Evolutionary conservation across 2,329 filamentous ascomycete species (phyloP).

Genomic region (Rhytidhysteron rufulum): DNA sequence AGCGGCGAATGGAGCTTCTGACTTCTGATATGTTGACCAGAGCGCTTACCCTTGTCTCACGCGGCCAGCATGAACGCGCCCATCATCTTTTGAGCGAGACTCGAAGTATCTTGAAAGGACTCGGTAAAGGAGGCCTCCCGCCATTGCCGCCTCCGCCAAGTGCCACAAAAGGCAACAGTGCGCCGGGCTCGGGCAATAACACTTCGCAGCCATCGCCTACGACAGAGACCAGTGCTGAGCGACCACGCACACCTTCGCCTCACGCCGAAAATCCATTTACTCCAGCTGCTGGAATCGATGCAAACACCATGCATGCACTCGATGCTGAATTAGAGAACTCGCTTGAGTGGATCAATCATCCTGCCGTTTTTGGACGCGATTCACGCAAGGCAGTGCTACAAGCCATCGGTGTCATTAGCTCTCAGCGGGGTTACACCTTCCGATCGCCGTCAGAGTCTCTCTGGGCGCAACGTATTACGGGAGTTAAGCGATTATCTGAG

Average conservation of each 20-base stretch:
- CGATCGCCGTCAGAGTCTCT: slow-evolving; percentile 83
- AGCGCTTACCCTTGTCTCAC: slow-evolving; percentile 82
- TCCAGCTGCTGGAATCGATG: slow-evolving; percentile 73
- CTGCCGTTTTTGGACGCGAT: slow-evolving; percentile 89
- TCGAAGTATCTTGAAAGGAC: slow-evolving; percentile 87
- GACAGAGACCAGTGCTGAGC: slow-evolving; percentile 30
- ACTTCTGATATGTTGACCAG: slow-evolving; percentile 97
- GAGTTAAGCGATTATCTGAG: slow-evolving; percentile 77
- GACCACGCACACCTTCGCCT: slow-evolving; percentile 35
- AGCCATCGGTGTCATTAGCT: slow-evolving; percentile 93
- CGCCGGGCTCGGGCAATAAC: too few relatives aligned
- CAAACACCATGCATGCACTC: slow-evolving; percentile 74
- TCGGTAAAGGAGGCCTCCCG: slow-evolving; percentile 90
- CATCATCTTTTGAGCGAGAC: slow-evolving; percentile 92
- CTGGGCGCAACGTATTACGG: slow-evolving; percentile 79
- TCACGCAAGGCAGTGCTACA: slow-evolving; percentile 94
- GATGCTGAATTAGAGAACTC: slow-evolving; percentile 87
- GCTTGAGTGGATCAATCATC: slow-evolving; percentile 96
- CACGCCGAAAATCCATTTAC: slow-evolving; percentile 48
- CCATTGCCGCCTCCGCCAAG: slow-evolving; percentile 68
- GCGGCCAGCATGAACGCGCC: slow-evolving; percentile 88
- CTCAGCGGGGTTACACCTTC: slow-evolving; percentile 90
- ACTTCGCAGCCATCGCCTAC: slow-evolving; percentile 35
- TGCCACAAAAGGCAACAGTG: slow-evolving; percentile 28
- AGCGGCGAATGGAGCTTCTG: slow-evolving; percentile 93